Evolutionary conservation across 1,284 basidiomycete species (phyloP).

Genomic region (Ceratorhiza oryzae-sativae): DNA sequence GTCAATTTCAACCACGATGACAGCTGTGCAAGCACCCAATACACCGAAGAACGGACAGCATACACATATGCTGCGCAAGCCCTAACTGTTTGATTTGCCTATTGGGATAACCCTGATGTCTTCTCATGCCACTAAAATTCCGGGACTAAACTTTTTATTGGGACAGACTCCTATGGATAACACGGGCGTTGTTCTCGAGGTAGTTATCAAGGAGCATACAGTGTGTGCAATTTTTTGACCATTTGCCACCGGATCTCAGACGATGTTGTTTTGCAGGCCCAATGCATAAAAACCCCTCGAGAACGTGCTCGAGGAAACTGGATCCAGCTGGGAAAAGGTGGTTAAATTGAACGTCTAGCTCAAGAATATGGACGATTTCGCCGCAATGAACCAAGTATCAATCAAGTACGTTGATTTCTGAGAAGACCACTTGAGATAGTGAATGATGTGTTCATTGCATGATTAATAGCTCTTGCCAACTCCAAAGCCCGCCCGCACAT

Average conservation of each 20-base stretch:
- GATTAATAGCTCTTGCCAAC: constrained; percentile 56
- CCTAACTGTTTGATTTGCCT: background rate
- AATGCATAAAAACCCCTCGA: constrained; percentile 63
- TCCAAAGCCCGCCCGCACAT: constrained; percentile 80
- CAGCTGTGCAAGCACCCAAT: constrained; percentile 55
- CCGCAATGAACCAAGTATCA: constrained; percentile 63
- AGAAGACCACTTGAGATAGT: background rate
- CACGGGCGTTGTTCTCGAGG: constrained; percentile 58
- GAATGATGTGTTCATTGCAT: background rate
- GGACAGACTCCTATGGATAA: constrained; percentile 63
- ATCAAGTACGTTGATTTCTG: constrained; percentile 51
- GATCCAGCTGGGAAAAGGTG: constrained; percentile 65
- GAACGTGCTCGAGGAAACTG: constrained; percentile 60
- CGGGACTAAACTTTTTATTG: constrained; percentile 65
- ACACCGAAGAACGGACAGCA: constrained; percentile 54
- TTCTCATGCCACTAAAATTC: constrained; percentile 52
- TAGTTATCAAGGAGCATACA: constrained; percentile 65
- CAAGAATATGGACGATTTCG: constrained; percentile 64
- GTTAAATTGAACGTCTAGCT: constrained; percentile 65
- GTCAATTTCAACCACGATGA: background rate
- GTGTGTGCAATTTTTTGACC: constrained; percentile 49
- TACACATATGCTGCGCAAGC: constrained; percentile 59
- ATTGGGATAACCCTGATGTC: background rate
- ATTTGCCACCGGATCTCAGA: background rate
- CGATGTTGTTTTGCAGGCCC: constrained; percentile 52